Evolutionary conservation across 2,329 filamentous ascomycete species (phyloP), one percentile per base, ranked within the genome.

Genomic region (Bipolaris bicolor): DNA sequence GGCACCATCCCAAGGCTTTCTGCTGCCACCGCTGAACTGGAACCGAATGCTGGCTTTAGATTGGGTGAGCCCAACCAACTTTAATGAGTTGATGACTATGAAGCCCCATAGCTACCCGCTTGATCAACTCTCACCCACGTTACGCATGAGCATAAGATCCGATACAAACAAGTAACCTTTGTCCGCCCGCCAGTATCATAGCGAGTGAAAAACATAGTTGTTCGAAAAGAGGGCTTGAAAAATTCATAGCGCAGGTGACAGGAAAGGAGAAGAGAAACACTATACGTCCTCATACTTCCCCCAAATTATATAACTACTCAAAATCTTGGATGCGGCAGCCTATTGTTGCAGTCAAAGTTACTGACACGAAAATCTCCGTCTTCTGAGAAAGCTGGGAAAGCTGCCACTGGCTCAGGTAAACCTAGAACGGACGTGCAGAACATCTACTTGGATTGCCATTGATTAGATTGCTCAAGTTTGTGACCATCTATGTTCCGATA

Each of bases 401-500:
- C 66, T 63, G 67, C 61, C 62, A 62, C 58, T 65, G 63, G 60
- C 44, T 56, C 55, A 55, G 48, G 60, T 45, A 24, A 49, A 62
- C 63, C 58, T 64, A 58, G 64, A 63, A 20, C 56, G 45, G 57
- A 45, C 50, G 61, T 64, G 63, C 54, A 66, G 60, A 61, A 52
- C 61, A 67, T 64, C 51, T 70, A 68, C 60, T 57, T 72, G 72
- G 41, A 73, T 73, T 74, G 60, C 57, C 45, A 46, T 73, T 71
- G 59, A 71, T 74, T 71, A 67, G 59, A 55, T 55, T 52, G 46
- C 53, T 60, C 64, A 59, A 57, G 48, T 57, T 62, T 66, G 50
- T 59, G 57, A 52, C 58, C 52, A 49, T 20, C 36, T 34, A 60
- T 49, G 53, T 65, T 61, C 65, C 63, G 59, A 69, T 69, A 70